These are phyloP conservation scores for Solanum sitiens DNA, from an alignment of 257 asterid genomes.

Conservation along the genomic window DNA sequence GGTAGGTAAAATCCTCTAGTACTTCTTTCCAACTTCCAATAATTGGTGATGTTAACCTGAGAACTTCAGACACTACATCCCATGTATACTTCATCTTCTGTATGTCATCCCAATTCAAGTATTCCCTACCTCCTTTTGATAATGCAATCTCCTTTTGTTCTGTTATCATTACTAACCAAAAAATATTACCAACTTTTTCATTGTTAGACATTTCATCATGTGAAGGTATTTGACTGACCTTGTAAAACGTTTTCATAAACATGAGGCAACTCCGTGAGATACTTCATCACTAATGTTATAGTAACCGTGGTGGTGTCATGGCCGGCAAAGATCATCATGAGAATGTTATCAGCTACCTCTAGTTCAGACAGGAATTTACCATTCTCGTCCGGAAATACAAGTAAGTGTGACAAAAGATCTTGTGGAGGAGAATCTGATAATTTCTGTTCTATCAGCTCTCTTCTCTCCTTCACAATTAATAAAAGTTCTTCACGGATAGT, in stretches of 20 bases:
- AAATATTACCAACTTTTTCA: not conserved
- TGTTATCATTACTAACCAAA: not conserved
- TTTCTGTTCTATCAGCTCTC: constrained; percentile 31
- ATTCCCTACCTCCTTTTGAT: constrained; percentile 29
- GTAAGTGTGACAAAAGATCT: constrained; percentile 72
- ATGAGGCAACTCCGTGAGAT: constrained; percentile 50
- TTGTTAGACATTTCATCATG: not conserved
- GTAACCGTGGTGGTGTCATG: constrained; percentile 68
- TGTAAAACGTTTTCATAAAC: constrained; percentile 43
- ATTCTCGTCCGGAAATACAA: constrained; percentile 37
- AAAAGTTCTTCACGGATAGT: constrained; percentile 32
- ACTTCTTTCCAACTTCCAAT: constrained; percentile 62
- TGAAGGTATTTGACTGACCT: constrained; percentile 23
- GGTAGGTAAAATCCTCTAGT: constrained; percentile 37
- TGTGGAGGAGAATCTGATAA: constrained; percentile 22
- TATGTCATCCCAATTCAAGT: constrained; percentile 67
- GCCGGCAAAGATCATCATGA: constrained; percentile 65
- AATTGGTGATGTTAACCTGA: constrained; percentile 49
- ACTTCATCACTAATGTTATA: constrained; percentile 44
- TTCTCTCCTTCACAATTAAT: constrained; percentile 39
- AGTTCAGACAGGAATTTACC: constrained; percentile 58
- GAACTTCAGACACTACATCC: constrained; percentile 26
- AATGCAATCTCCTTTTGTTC: constrained; percentile 58
- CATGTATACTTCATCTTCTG: constrained; percentile 8
- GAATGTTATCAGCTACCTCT: constrained; percentile 45